phyloP scores from a whole-genome alignment of 2,329 filamentous ascomycete genomes.

The Cordyceps farinosa region DNA sequence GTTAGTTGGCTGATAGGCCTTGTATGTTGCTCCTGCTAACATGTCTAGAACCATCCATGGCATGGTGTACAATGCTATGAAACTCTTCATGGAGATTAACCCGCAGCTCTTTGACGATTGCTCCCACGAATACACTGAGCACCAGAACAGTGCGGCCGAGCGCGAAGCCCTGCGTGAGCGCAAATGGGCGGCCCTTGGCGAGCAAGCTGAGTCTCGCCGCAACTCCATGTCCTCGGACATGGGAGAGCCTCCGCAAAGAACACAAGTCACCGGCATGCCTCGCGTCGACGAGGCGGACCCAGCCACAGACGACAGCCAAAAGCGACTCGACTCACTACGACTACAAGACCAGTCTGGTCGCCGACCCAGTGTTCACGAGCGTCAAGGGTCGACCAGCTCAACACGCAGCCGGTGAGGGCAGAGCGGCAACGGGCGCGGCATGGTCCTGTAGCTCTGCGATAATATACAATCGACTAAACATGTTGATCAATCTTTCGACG shows the following conservation, averaged over 20 bases:
- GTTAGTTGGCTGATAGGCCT: conserved; percentile 47
- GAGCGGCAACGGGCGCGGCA: background rate
- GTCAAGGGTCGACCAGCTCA: conserved; percentile 57
- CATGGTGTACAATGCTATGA: conserved; percentile 99
- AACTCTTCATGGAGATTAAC: conserved; percentile 99
- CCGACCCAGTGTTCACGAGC: conserved; percentile 53
- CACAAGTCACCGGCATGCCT: conserved; percentile 42
- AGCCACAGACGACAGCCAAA: conserved; percentile 76
- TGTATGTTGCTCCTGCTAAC: conserved; percentile 31
- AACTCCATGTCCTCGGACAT: conserved; percentile 31
- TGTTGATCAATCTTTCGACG: background rate
- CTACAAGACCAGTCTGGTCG: conserved; percentile 74
- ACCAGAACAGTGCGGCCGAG: conserved; percentile 86
- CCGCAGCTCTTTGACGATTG: conserved; percentile 98
- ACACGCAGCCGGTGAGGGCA: conserved; percentile 44
- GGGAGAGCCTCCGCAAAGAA: conserved; percentile 32
- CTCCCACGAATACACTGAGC: conserved; percentile 95
- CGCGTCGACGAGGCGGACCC: conserved; percentile 74
- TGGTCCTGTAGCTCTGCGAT: conserved; percentile 3
- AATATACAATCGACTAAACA: conserved; percentile 3
- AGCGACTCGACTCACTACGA: conserved; percentile 84
- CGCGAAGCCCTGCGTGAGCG: conserved; percentile 77
- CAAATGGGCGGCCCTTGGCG: conserved; percentile 83
- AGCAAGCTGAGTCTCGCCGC: conserved; percentile 72
- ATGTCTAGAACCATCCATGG: conserved; percentile 84